Evolutionary conservation across 225 moss, liverwort and hornwort genomes (phyloP).

Genomic region (Straminergon stramineum): DNA sequence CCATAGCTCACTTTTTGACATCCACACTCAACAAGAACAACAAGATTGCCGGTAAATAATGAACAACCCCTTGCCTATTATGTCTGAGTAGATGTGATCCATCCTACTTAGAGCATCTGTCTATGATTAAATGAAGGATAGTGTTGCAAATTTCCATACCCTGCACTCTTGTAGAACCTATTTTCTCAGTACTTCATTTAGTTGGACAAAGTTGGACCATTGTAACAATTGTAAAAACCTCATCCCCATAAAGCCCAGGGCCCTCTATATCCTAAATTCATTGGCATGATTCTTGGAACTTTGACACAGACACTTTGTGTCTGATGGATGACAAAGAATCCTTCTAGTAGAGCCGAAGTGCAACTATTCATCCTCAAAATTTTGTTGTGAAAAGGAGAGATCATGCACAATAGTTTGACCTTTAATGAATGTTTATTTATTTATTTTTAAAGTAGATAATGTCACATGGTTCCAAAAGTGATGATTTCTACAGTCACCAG

Average conservation of each 20-base stretch:
- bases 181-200: not conserved
- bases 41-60: not conserved
- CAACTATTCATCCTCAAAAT: too few species aligned
- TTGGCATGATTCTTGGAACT: not conserved
- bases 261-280: not conserved
- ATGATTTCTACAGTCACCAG: too few species aligned
- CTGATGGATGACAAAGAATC: too few species aligned
- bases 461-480: too few species aligned
- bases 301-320: too few species aligned
- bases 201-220: not conserved
- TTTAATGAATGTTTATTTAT: too few species aligned
- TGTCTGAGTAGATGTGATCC: not conserved
- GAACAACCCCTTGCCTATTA: rapidly evolving
- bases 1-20: rapidly evolving
- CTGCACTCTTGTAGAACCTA: rapidly evolving
- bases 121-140: rapidly evolving
- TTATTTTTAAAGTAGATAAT: too few species aligned
- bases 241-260: rapidly evolving
- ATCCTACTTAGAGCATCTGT: not conserved
- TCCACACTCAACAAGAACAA: not conserved
- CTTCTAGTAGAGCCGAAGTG: too few species aligned
- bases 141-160: too few species aligned
- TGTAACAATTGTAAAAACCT: not conserved
- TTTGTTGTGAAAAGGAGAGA: too few species aligned
- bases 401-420: too few species aligned